Evolutionary conservation across 73 alveolate genomes (phyloP), one percentile per base, ranked within the genome.

Genomic region (Paramecium octaurelia): DNA sequence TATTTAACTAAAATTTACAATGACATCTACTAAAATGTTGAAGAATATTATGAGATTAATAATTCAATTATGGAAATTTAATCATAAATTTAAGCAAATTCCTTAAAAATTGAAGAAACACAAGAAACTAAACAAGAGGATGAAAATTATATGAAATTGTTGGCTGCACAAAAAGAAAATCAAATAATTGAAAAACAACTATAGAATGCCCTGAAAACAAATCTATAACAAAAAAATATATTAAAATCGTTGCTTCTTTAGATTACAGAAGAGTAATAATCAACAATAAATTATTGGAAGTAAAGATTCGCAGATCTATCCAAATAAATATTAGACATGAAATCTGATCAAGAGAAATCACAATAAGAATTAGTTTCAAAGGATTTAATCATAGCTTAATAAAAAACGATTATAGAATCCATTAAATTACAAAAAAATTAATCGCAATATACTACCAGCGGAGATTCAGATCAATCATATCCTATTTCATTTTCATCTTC

Each of bases 401-500:
- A 75, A 38, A 35, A 75, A 75, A 29, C 38, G 16, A 42, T 75
- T 6, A 38, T 75, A 8, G 88, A 75, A 38, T 42, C 38, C 3
- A 35, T 12, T 21, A 75, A 75, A 64, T 27, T 64, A 75, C 11
- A 48, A 2, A 75, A 75, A 42, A 75, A 38, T 75, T 42, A 34
- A 75, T 38, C 88, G 4, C 35, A 21, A 42, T 75, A 35, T 36
- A 21, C 88, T n/a, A 34, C 88, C 5, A 75, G 38, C 35, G 88
- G 34, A 64, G 84, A 64, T 31, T 64, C 84, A 3, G 58, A 35
- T 75, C 38, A 75, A 35, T 75, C 88, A 10, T 75, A 35, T 38
- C 88, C 88, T 21, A 38, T 42, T 29, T 75, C 88, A 34, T 75
- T 75, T 75, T 35, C 88, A 42, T 75, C 88, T 9, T 75, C 88